A percentile compares a stretch with the other conserved stretches of the same genome.
phyloP scores from a whole-genome alignment of 1,284 basidiomycete species.

The Moesziomyces globuligerus region DNA sequence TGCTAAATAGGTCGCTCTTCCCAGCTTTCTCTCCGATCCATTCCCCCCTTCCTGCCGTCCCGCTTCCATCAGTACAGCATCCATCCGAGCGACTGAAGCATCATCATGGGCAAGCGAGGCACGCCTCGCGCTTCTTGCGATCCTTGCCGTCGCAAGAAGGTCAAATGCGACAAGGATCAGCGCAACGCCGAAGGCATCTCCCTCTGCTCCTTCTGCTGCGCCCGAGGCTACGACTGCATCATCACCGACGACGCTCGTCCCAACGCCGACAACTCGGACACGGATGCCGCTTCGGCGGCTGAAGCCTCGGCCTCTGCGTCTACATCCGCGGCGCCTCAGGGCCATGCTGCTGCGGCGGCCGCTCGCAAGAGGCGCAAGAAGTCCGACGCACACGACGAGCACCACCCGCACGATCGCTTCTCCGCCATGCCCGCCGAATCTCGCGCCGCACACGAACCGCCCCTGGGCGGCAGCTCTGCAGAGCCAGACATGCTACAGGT shows the following conservation, averaged over 20 bases:
- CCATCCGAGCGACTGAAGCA: neutral
- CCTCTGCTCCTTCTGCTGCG: slow-evolving; percentile 37
- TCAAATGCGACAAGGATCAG: slow-evolving; percentile 47
- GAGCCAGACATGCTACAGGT: slow-evolving; percentile 32
- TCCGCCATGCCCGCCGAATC: neutral
- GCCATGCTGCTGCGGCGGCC: neutral
- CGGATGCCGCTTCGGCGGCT: neutral
- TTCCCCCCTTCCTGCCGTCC: neutral
- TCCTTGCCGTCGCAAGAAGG: slow-evolving; percentile 48
- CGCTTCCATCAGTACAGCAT: neutral
- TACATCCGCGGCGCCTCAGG: neutral
- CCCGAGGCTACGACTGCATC: slow-evolving; percentile 35
- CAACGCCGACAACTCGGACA: slow-evolving; percentile 15
- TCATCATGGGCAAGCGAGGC: slow-evolving; percentile 42
- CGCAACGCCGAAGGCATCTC: slow-evolving; percentile 41
- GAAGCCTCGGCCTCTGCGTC: neutral
- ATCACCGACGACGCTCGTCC: slow-evolving; percentile 36
- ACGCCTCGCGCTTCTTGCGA: slow-evolving; percentile 48
- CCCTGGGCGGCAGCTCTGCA: slow-evolving; percentile 5
- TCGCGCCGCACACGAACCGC: slow-evolving; percentile 3
- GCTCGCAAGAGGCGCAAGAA: slow-evolving; percentile 25
- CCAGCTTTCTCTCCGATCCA: neutral
- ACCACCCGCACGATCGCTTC: neutral
- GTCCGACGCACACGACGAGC: slow-evolving; percentile 8
- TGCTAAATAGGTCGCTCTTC: neutral